These are phyloP conservation scores for Debaryomycetaceae sp. DNA, from an alignment of 1,139 yeast species.

Conservation along the genomic window DNA sequence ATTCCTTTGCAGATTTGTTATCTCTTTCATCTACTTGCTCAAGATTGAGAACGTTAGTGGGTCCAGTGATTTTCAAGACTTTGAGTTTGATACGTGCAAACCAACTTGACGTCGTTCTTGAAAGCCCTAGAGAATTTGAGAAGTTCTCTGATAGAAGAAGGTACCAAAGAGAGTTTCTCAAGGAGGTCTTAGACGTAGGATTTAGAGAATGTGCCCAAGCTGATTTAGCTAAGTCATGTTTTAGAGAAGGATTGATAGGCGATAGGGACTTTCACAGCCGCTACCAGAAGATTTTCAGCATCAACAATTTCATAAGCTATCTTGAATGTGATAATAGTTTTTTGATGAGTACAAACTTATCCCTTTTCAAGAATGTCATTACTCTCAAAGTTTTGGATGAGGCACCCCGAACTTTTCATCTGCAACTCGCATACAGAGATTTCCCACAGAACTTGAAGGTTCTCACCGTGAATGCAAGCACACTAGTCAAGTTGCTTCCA, in stretches of 20 bases:
- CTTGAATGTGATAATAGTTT: slow-evolving; percentile 25
- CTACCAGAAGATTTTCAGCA: slow-evolving; percentile 15
- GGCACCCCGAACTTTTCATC: background rate
- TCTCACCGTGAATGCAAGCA: slow-evolving; percentile 18
- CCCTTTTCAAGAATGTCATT: slow-evolving; percentile 16
- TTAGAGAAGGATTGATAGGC: slow-evolving; percentile 12
- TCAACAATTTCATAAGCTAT: slow-evolving; percentile 19
- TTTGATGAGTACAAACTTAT: slow-evolving; percentile 13
- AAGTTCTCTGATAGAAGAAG: slow-evolving; percentile 19
- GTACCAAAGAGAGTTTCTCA: slow-evolving; percentile 20
- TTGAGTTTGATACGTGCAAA: slow-evolving; percentile 26
- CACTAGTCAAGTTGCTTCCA: slow-evolving; percentile 9
- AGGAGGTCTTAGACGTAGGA: slow-evolving; percentile 17
- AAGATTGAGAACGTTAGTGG: slow-evolving; percentile 18
- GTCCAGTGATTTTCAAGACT: slow-evolving; percentile 17
- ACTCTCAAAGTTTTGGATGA: slow-evolving; percentile 21
- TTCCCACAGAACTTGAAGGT: slow-evolving; percentile 6
- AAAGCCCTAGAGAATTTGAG: slow-evolving; percentile 19
- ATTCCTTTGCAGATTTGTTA: slow-evolving; percentile 12
- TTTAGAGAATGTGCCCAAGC: slow-evolving; percentile 17
- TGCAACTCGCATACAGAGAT: slow-evolving; percentile 2
- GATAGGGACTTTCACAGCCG: slow-evolving; percentile 14
- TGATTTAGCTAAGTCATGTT: slow-evolving; percentile 21
- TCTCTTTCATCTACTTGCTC: slow-evolving; percentile 25
- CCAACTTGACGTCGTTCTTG: slow-evolving; percentile 27